These are phyloP conservation scores for Raddia guianensis DNA, from an alignment of 176 grass and related monocot species.

Conservation along the genomic window DNA sequence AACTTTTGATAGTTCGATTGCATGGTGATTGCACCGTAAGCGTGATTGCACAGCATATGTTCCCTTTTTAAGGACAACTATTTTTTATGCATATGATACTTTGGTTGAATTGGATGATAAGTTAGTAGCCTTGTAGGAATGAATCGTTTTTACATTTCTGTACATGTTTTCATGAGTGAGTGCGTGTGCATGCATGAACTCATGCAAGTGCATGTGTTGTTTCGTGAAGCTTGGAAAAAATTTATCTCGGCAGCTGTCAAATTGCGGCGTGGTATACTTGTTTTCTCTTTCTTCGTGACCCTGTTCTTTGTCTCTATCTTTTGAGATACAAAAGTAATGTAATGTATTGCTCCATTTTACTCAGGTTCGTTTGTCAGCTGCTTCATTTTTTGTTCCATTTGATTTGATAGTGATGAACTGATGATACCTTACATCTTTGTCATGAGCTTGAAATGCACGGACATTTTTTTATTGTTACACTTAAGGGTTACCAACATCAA, in stretches of 20 bases:
- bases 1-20: no score
- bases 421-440: constrained; percentile 18
- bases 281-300: neutral
- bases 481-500: constrained; percentile 1
- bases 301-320: neutral
- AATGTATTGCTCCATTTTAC: constrained; percentile 28
- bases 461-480: constrained; percentile 19
- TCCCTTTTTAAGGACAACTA: constrained; percentile 23
- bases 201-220: neutral
- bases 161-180: constrained; percentile 3
- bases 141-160: neutral
- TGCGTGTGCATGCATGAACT: neutral
- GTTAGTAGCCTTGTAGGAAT: neutral
- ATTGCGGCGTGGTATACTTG: constrained; percentile 1
- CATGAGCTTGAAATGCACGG: constrained; percentile 23
- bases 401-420: neutral
- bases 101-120: constrained; percentile 7
- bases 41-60: no score
- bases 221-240: neutral
- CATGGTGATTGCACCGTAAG: no score
- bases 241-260: neutral
- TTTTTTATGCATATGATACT: constrained; percentile 17
- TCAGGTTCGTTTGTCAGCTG: neutral
- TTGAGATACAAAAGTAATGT: neutral
- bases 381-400: neutral